Evolutionary conservation across 139 green algal species (phyloP), one percentile per base, ranked within the genome.

Genomic region (Monoraphidium neglectum): DNA sequence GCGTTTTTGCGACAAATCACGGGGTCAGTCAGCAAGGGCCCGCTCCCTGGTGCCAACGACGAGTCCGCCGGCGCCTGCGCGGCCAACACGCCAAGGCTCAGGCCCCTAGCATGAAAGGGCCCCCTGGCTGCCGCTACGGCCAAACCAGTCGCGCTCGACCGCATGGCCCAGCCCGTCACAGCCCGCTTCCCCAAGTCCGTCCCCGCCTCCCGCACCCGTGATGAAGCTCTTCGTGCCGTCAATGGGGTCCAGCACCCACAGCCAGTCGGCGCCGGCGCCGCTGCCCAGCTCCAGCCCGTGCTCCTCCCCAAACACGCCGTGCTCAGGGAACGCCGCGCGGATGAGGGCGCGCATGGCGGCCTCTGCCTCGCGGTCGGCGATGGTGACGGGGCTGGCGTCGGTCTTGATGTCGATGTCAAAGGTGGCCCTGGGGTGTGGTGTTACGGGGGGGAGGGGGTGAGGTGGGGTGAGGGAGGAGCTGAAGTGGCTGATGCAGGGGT

Each of bases 201-300:
- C n/a, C n/a, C n/a, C 64, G 15, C 5, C 16, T 12, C 5, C 0
- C 57, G 1, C 37, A 93, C 94, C 94, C 72, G 95, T 99, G 77
- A 99, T 98, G 86, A 99, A 99, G 84, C 86, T 95, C 82, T 98
- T 98, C n/a, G 96, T 99, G 56, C 96, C 96, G 72, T 99, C 96
- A 53, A 99, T 99, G 5, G 96, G 96, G 84, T 99, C 96, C 18
- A 99, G 69, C 18, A 99, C 92, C 96, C 96, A 99, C 71, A 94
- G 76, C 67, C 87, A 98, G 53, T 92, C 79, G 36, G 67, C 53
- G 6, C 84, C 80, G 13, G 35, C 76, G 37, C 73, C 77, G 33
- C 33, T 54, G 46, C 46, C 73, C 30, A 57, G 53, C 59, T 89
- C 64, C 49, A 94, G 78, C 35, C 95, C 95, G 5, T 88, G 63